A percentile compares a stretch with the other conserved stretches of the same genome.
phyloP scores from a whole-genome alignment of 768 basidiomycete species.

The Boletus rufocinnamomeus region DNA sequence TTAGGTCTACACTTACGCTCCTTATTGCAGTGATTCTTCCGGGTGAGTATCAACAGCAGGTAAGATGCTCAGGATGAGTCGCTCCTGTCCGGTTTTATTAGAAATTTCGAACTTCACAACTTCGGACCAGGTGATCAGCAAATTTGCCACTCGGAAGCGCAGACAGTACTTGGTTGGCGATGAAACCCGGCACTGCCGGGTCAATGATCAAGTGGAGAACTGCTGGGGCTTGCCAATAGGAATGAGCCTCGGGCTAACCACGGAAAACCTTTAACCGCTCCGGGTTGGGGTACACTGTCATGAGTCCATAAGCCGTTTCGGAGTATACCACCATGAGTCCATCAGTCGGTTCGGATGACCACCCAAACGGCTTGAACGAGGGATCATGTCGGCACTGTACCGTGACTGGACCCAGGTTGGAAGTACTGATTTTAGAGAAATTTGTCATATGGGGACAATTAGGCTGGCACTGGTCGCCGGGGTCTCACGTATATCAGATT shows the following conservation, averaged over 20 bases:
- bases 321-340: neutral
- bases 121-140: neutral
- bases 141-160: neutral
- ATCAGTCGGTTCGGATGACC: too few relatives aligned
- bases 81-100: neutral
- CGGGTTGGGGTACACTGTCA: neutral
- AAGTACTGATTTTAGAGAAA: too few relatives aligned
- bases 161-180: neutral
- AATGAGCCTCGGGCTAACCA: neutral
- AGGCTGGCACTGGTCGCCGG: neutral
- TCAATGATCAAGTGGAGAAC: too few relatives aligned
- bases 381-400: too few relatives aligned
- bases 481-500: constrained; percentile 27
- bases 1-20: neutral
- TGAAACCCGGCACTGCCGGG: neutral
- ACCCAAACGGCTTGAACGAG: too few relatives aligned
- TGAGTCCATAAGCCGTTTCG: neutral
- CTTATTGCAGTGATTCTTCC: neutral
- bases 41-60: neutral
- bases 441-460: neutral
- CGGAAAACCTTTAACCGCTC: neutral
- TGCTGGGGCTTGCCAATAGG: neutral
- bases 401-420: too few relatives aligned
- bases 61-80: neutral
- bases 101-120: neutral